Conservation (phyloP, 208 protist genomes). For the Acanthamoeba triangularis region DNA sequence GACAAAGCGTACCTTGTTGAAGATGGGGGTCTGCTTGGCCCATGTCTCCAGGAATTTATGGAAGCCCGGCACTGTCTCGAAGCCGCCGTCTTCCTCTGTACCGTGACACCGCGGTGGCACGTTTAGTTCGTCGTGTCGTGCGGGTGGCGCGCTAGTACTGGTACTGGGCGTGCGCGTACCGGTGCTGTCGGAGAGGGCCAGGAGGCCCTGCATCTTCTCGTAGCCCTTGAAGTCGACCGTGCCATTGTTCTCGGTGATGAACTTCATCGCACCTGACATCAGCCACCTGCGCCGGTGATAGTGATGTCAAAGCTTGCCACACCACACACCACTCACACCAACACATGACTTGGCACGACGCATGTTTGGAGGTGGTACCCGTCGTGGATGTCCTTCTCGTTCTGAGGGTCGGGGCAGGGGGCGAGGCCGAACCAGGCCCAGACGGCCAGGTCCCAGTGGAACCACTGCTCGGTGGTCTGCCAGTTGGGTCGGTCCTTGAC, state of each 20-base stretch:
- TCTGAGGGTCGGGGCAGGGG: not conserved
- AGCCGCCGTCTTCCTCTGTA: constrained; percentile 60
- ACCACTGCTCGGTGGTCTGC: constrained; percentile 38
- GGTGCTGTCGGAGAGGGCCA: constrained; percentile 61
- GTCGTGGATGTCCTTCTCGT: not conserved
- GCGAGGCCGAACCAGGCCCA: constrained; percentile 63
- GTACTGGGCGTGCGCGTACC: not conserved
- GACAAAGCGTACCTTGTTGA: not conserved
- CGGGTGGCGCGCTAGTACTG: not conserved
- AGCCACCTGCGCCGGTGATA: not conserved
- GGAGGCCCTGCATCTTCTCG: constrained; percentile 56
- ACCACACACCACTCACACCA: not conserved
- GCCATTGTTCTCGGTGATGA: constrained; percentile 67
- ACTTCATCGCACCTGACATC: not conserved
- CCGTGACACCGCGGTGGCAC: not conserved
- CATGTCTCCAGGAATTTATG: constrained; percentile 41
- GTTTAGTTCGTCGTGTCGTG: not conserved
- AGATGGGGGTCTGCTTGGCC: constrained; percentile 58
- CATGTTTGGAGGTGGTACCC: not conserved
- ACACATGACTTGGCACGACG: too few species aligned
- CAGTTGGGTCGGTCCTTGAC: constrained; percentile 36
- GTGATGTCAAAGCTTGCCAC: too few species aligned
- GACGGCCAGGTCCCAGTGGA: constrained; percentile 58
- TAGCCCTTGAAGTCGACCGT: constrained; percentile 34
- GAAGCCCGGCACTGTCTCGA: constrained; percentile 60